Base-by-base conservation (phyloP, 805 yeast species). In the Candida ulmi region DNA sequence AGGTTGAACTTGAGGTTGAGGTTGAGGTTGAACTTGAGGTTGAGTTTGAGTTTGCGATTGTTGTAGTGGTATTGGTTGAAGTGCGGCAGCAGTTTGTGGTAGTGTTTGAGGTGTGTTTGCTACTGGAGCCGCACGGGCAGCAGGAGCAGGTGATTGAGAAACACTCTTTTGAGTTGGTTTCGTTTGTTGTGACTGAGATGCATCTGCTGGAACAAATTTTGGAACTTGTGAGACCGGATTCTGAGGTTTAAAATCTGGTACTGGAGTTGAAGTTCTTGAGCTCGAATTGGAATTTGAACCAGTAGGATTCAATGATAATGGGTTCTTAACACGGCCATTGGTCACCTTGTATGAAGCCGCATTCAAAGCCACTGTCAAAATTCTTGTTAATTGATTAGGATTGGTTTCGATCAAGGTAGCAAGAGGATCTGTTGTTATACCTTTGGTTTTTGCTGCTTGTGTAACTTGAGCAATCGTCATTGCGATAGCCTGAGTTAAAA, bases 391-490 rank as follows among this genome's bases (percentile, higher is more conserved):
- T 58, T 84, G 90, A 44, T 78, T 82, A 3, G 95, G 95, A 38
- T 86, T 86, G 47, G 79, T 80, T 41, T 85, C 91, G 52, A 84
- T 86, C 53, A 83, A 69, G 25, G 86, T 83, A 12, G 84, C 78
- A 45, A 85, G 65, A 5, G 93, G 90, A 51, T 84, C 83, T 17
- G 88, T 86, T 1, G 80, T 78, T 43, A 85, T 80, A 15, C 93
- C 90, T 28, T 83, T 86, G 50, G 80, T 80, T 51, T 88, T 86
- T 0, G 95, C 95, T 8, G 90, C 90, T 49, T 81, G 90, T 42
- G 84, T 83, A 9, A 85, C 91, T 58, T 85, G 93, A 11, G 95
- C 91, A 46, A 90, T 88, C 0, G 96, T 91, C 68, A 90, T 84
- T 3, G 96, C 96, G 49, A 90, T 69, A 2, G 96, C 96, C 51